Evolutionary conservation across 192 early-diverging fungal genomes (phyloP).

Genomic region (Cladochytrium replicatum): DNA sequence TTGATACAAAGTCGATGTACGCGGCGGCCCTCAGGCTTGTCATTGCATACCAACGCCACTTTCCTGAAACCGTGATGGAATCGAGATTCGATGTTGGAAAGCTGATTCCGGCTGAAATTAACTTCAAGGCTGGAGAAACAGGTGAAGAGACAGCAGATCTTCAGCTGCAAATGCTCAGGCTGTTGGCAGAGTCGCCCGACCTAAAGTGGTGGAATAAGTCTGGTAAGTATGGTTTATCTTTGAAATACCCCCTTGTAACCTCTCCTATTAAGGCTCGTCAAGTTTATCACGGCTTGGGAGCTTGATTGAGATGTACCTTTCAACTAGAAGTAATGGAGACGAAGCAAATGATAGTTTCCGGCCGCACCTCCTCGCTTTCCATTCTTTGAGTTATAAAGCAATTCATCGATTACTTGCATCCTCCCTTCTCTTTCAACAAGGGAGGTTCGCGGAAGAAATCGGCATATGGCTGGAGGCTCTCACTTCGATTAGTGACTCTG

Average conservation of each 20-base stretch:
- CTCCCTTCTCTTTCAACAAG: no score
- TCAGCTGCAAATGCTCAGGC: slow-evolving; percentile 48
- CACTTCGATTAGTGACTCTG: slow-evolving; percentile 7
- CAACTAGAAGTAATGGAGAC: no score
- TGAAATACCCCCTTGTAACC: no score
- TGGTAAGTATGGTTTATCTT: slow-evolving; percentile 17
- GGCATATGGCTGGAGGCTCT: slow-evolving; percentile 49
- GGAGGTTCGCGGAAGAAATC: slow-evolving; percentile 46
- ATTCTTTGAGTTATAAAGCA: no score
- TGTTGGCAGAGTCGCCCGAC: slow-evolving; percentile 45
- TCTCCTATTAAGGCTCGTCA: no score
- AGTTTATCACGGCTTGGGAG: no score
- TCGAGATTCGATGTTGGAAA: slow-evolving; percentile 64
- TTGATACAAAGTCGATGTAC: slow-evolving; percentile 36
- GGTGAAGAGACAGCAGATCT: slow-evolving; percentile 36
- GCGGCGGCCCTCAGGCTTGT: slow-evolving; percentile 49
- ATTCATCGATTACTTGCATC: no score
- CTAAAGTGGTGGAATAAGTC: slow-evolving; percentile 64
- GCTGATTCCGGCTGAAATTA: slow-evolving; percentile 56
- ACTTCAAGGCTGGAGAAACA: not conserved
- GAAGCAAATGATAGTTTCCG: no score
- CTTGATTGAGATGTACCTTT: no score
- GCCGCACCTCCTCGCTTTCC: no score
- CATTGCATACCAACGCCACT: slow-evolving; percentile 52
- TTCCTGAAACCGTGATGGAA: slow-evolving; percentile 56